Conservation (phyloP, 2,329 filamentous ascomycete genomes). For the Lachnellula willkommii region DNA sequence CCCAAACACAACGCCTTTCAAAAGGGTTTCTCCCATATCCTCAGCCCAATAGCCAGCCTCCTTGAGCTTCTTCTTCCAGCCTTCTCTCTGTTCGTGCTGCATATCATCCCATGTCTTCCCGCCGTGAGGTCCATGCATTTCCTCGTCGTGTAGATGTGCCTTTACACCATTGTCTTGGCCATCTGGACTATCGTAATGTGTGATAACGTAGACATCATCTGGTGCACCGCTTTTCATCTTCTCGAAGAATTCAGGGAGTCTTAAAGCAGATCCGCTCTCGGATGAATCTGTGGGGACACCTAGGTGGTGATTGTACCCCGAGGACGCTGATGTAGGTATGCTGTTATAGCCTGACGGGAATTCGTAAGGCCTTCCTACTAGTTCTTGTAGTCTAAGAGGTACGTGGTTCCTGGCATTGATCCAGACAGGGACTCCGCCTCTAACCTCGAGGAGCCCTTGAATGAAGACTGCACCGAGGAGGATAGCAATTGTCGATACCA, state of each 20-base stretch:
- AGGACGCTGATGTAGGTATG: not conserved
- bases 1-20: conserved; percentile 32
- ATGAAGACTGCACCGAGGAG: conserved; percentile 23
- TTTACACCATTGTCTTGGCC: conserved; percentile 8
- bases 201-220: conserved; percentile 10
- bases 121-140: conserved; percentile 17
- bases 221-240: conserved; percentile 11
- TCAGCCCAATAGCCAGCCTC: conserved; percentile 32
- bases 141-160: conserved; percentile 24
- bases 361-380: conserved; percentile 24
- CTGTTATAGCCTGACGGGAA: conserved; percentile 18
- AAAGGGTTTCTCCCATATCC: conserved; percentile 26
- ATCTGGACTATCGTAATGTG: not conserved
- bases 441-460: conserved; percentile 29
- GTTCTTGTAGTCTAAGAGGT: conserved; percentile 23
- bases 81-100: conserved; percentile 22
- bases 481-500: conserved; percentile 21
- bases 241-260: conserved; percentile 14
- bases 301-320: conserved; percentile 6
- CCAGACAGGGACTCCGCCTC: conserved; percentile 20
- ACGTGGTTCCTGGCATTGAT: conserved; percentile 24
- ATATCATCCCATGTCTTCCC: conserved; percentile 30
- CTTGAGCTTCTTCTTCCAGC: conserved; percentile 28
- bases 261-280: not conserved
- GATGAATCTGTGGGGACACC: conserved; percentile 5